Evolutionary conservation across 1,284 basidiomycete genomes (phyloP), one percentile per base, ranked within the genome.

Genomic region (Chiua sp.): DNA sequence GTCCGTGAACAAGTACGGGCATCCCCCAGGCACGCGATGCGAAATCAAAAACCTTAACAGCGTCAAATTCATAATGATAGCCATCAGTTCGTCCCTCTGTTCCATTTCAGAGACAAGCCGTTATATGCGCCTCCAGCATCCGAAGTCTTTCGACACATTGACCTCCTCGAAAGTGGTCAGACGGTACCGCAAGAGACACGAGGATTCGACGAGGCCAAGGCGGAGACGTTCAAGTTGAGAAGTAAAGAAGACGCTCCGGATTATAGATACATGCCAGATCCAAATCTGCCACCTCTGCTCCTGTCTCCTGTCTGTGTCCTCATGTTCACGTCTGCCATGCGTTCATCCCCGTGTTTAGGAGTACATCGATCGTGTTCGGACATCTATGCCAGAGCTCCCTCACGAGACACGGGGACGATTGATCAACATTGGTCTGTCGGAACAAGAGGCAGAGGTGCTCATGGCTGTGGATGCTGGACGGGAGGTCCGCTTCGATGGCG

Each of bases 1-100:
- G 2, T 98, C 96, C 3, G 85, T 98, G 2, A 90, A 93, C 67
- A 81, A 82, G 48, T 71, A 78, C 32, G 89, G 89, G 15, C 78
- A 84, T 28, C 79, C 86, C 1, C 87, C 79, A 16, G 96, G 96
- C 1, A 96, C 91, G 0, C 88, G 98, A 22, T 98, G 95, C 71
- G 98, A 99, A 77, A 89, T 99, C 70, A 99, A 99, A 79, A 99
- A 99, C 71, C 81, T 99, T 58, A 98, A 98, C 73, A 96, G 95
- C 55, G 84, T 98, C 51, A 87, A 87, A 60, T 96, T 92, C 72
- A 90, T 96, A 78, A 87, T 87, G 76, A 84, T 88, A 35, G 97
- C 96, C 11, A 94, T 98, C 53, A 85, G 94, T 96, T 63, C 51
- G 87, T 80, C 22, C 35, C 12, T 51, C 39, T 39, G 20, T 55